phyloP scores from a whole-genome alignment of 495 filamentous ascomycete species.

The Xylaria castorea region DNA sequence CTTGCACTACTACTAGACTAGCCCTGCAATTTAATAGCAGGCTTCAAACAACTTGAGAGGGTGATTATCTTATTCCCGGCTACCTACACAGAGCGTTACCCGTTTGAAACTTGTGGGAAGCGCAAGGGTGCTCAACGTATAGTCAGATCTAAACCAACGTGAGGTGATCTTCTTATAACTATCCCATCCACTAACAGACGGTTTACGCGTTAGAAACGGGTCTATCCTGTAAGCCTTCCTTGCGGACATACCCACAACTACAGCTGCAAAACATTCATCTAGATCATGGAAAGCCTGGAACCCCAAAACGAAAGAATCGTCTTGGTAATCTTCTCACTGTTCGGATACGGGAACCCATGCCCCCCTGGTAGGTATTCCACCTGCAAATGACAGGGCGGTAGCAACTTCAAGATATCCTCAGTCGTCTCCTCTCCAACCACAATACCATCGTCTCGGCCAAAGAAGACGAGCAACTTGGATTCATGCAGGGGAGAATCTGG shows the following conservation, averaged over 20 bases:
- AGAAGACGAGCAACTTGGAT: constrained; percentile 38
- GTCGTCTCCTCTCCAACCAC: constrained; percentile 32
- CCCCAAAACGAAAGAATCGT: constrained; percentile 31
- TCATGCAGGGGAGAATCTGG: constrained; percentile 27
- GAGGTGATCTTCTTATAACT: background rate
- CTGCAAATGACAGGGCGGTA: constrained; percentile 32
- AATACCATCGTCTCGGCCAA: constrained; percentile 34
- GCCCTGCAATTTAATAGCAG: too few species aligned
- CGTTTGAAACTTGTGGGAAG: too few species aligned
- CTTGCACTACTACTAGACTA: too few species aligned
- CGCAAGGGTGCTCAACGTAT: too few species aligned
- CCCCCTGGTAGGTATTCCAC: constrained; percentile 35
- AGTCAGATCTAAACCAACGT: too few species aligned
- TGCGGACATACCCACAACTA: background rate
- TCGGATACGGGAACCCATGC: constrained; percentile 38
- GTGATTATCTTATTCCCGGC: too few species aligned
- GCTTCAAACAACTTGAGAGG: too few species aligned
- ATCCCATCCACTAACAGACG: background rate
- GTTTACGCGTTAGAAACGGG: background rate
- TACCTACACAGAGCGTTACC: too few species aligned
- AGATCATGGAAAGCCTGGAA: constrained; percentile 18
- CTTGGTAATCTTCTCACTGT: constrained; percentile 28
- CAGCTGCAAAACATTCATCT: background rate
- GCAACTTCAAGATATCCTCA: constrained; percentile 36
- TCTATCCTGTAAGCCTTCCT: background rate